Percentiles rank a stretch among this genome's conserved stretches.
Evolutionary conservation across 495 filamentous ascomycete genomes (phyloP).

Genomic region (Podospora pseudopauciseta): DNA sequence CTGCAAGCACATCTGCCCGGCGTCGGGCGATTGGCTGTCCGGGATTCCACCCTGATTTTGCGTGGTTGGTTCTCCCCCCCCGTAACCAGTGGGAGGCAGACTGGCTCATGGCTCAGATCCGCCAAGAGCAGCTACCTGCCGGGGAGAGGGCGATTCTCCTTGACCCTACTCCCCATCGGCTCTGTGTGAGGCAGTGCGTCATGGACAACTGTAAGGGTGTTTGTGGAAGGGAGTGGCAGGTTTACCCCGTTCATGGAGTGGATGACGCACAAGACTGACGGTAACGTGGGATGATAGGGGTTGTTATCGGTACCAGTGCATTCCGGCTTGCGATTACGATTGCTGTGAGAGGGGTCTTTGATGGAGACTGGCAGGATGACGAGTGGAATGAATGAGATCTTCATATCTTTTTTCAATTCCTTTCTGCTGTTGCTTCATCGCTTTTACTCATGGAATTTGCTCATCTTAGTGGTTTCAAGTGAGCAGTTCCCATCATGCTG

Average conservation of each 20-base stretch:
- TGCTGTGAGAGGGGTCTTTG: not conserved
- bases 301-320: not conserved
- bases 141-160: not conserved
- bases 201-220: not conserved
- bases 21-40: too few relatives aligned
- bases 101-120: not conserved
- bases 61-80: too few relatives aligned
- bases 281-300: not conserved
- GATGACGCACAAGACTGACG: not conserved
- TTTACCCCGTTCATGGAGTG: not conserved
- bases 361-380: not conserved
- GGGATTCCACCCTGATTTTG: too few relatives aligned
- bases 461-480: too few relatives aligned
- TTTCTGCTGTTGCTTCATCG: too few relatives aligned
- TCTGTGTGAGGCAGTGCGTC: not conserved
- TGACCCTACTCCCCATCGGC: not conserved
- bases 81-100: not conserved
- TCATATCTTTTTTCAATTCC: too few relatives aligned
- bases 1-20: not conserved
- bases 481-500: too few relatives aligned
- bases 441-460: too few relatives aligned
- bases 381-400: not conserved
- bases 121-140: not conserved
- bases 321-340: not conserved
- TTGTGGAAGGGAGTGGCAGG: not conserved